Evolutionary conservation across 2,329 filamentous ascomycete species (phyloP).

Genomic region (Hymenoscyphus infarciens): DNA sequence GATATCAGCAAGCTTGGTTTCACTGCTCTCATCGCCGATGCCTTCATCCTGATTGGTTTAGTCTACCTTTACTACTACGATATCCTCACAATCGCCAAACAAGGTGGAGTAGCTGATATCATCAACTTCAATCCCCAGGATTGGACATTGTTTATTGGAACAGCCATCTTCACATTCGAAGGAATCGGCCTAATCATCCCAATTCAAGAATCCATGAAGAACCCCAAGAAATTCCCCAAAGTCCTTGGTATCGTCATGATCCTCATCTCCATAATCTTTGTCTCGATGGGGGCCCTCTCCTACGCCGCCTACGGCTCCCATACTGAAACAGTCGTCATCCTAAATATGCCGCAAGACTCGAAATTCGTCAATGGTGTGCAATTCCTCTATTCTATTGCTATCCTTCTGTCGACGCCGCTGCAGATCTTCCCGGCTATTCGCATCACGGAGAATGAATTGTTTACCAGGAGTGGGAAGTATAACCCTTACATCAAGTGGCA

Average conservation of each 20-base stretch:
- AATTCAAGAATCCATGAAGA: conserved; percentile 94
- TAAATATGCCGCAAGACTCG: conserved; percentile 94
- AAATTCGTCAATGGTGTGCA: conserved; percentile 95
- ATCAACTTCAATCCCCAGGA: conserved; percentile 83
- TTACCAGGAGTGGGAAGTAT: conserved; percentile 92
- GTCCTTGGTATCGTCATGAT: conserved; percentile 92
- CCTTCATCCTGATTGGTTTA: conserved; percentile 88
- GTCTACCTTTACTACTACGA: conserved; percentile 97
- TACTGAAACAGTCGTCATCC: conserved; percentile 92
- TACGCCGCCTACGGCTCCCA: conserved; percentile 94
- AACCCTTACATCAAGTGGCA: conserved; percentile 99
- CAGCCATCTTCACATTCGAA: conserved; percentile 98
- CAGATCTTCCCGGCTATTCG: conserved; percentile 98
- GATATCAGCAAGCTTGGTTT: conserved; percentile 98
- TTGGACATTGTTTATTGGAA: conserved; percentile 98
- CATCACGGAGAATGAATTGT: conserved; percentile 91
- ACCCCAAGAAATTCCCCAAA: conserved; percentile 83
- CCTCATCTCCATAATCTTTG: conserved; percentile 87
- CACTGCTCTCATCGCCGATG: conserved; percentile 87
- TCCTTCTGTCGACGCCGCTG: conserved; percentile 87
- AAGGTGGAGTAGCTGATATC: conserved; percentile 78
- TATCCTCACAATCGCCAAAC: conserved; percentile 71
- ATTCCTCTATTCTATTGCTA: conserved; percentile 96
- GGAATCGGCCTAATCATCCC: conserved; percentile 97
- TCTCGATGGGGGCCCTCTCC: conserved; percentile 85